Percentiles rank a stretch among this genome's conserved stretches.
These are phyloP conservation scores for Cytospora paraplurivora DNA, from an alignment of 2,329 filamentous ascomycete species.

Conservation along the genomic window DNA sequence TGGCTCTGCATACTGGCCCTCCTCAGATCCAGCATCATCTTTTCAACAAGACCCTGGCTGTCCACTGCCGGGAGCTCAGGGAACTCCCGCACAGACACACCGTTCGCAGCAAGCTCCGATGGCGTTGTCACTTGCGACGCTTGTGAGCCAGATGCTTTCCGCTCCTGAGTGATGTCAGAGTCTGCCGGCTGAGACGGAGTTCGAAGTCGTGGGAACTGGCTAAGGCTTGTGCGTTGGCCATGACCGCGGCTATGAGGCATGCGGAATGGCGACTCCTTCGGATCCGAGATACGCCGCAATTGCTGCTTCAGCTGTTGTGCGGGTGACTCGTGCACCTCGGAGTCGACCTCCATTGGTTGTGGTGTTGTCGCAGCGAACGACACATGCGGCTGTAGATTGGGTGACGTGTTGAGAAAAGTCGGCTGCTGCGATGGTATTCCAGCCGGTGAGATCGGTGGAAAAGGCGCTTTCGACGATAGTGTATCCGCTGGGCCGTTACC, in stretches of 20 bases:
- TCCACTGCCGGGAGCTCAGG: conserved; percentile 45
- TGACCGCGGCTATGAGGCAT: conserved; percentile 22
- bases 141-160: conserved; percentile 20
- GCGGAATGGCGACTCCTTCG: conserved; percentile 23
- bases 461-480: conserved; percentile 8
- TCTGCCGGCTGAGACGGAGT: conserved; percentile 21
- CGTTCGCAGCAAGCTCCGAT: conserved; percentile 27
- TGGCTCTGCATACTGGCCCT: conserved; percentile 38
- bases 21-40: conserved; percentile 54
- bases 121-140: conserved; percentile 28
- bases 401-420: conserved; percentile 22
- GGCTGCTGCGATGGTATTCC: conserved; percentile 28
- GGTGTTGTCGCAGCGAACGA: conserved; percentile 3
- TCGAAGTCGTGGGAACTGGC: conserved; percentile 22
- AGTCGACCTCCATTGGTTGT: conserved; percentile 22
- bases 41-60: conserved; percentile 53
- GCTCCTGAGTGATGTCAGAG: conserved; percentile 21
- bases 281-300: conserved; percentile 28
- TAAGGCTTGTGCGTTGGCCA: conserved; percentile 23
- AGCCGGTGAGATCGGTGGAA: conserved; percentile 25
- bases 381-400: conserved; percentile 22
- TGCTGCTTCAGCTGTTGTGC: conserved; percentile 28
- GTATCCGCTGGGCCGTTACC: neutral
- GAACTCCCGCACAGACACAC: conserved; percentile 36
- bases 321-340: conserved; percentile 23